Evolutionary conservation across 2,329 filamentous ascomycete genomes (phyloP).

Genomic region (Neonectria punicea): DNA sequence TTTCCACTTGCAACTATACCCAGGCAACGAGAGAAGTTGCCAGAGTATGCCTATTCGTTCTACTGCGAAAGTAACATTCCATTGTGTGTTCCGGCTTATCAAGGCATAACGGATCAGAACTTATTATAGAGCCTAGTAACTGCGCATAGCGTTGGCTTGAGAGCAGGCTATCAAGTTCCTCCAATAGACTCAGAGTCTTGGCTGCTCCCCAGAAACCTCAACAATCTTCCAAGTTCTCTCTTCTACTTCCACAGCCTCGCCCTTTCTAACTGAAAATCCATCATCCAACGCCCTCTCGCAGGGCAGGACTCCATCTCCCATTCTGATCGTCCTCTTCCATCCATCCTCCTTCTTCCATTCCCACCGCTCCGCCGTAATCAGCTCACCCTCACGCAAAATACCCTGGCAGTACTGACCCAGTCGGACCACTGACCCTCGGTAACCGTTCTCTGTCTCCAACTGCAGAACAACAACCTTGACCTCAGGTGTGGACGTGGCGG

Average conservation of each 20-base stretch:
- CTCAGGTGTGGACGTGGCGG: conserved; percentile 25
- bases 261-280: conserved; percentile 20
- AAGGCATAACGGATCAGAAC: too few species aligned
- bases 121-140: too few species aligned
- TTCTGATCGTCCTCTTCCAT: conserved; percentile 51
- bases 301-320: conserved; percentile 50
- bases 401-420: conserved; percentile 68
- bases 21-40: too few species aligned
- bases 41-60: too few species aligned
- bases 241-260: conserved; percentile 34
- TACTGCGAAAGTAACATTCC: too few species aligned
- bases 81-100: too few species aligned
- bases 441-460: conserved; percentile 27
- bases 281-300: conserved; percentile 42
- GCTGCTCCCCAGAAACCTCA: conserved; percentile 36
- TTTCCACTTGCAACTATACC: too few species aligned
- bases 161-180: too few species aligned
- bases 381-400: conserved; percentile 57
- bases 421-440: conserved; percentile 62
- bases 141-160: too few species aligned
- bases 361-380: conserved; percentile 66
- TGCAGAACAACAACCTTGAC: conserved; percentile 24
- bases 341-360: conserved; percentile 48
- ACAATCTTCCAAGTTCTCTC: conserved; percentile 49
- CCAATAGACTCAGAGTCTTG: background rate